These are phyloP conservation scores for Claviceps arundinis DNA, from an alignment of 2,329 filamentous ascomycete species.

Conservation along the genomic window DNA sequence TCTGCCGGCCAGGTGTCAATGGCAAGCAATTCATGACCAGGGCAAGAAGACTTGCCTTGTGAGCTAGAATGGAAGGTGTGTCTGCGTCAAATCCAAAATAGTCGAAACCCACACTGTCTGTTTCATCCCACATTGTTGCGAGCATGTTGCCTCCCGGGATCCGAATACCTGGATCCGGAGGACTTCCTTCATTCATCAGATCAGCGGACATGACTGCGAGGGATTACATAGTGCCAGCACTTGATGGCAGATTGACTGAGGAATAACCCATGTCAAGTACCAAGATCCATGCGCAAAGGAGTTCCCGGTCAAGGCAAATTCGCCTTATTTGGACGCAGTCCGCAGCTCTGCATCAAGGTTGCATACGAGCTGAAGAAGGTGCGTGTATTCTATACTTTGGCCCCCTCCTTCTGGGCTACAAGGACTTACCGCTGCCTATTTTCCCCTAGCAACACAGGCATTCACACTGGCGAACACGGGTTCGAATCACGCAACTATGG, in stretches of 20 bases:
- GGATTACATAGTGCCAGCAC: background rate
- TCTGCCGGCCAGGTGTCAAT: background rate
- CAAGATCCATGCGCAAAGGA: background rate
- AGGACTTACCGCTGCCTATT: background rate
- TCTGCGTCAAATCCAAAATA: background rate
- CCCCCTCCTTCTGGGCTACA: background rate
- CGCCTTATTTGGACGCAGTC: background rate
- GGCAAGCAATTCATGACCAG: background rate
- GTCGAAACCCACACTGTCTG: background rate
- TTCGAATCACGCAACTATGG: background rate
- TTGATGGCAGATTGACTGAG: background rate
- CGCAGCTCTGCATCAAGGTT: background rate
- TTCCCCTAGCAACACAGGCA: background rate
- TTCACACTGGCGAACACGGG: background rate
- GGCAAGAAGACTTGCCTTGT: background rate
- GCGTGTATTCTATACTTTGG: background rate
- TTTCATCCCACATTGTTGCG: background rate
- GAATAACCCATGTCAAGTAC: background rate
- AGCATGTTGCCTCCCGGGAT: background rate
- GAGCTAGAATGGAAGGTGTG: background rate
- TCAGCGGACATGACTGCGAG: background rate
- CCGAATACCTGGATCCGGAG: background rate
- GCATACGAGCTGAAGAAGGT: background rate
- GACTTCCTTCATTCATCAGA: background rate
- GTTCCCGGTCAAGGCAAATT: background rate